phyloP scores from a whole-genome alignment of 2,329 filamentous ascomycete genomes.

The Colletotrichum ledebouriae region DNA sequence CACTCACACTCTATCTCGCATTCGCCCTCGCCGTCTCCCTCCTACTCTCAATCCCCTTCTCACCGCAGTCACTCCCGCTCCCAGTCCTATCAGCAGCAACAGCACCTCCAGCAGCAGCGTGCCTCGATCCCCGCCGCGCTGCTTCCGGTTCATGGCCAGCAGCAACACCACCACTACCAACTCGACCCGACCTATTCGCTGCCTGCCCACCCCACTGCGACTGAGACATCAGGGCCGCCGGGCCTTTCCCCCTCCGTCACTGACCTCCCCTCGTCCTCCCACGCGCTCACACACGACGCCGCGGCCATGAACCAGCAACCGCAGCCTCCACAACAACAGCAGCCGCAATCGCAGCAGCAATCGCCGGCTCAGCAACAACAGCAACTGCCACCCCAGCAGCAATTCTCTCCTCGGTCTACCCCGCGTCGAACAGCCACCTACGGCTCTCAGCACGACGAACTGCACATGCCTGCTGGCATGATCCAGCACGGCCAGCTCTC shows the following conservation, averaged over 20 bases:
- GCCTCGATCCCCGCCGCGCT: slow-evolving; percentile 38
- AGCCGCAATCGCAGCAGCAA: slow-evolving; percentile 51
- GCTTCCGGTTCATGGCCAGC: slow-evolving; percentile 40
- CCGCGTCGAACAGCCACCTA: slow-evolving; percentile 56
- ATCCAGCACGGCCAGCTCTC: slow-evolving; percentile 60
- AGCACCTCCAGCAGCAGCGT: slow-evolving; percentile 30
- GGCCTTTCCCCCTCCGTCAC: slow-evolving; percentile 40
- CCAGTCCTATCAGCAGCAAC: slow-evolving; percentile 22
- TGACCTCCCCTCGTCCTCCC: slow-evolving; percentile 19
- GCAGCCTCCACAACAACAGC: slow-evolving; percentile 15
- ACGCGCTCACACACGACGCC: slow-evolving; percentile 13
- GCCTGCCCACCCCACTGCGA: slow-evolving; percentile 34
- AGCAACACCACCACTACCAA: slow-evolving; percentile 37
- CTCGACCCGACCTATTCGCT: slow-evolving; percentile 31
- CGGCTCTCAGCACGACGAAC: slow-evolving; percentile 63
- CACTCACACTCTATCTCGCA: slow-evolving; percentile 1
- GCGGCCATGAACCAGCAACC: slow-evolving; percentile 42
- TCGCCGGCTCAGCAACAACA: slow-evolving; percentile 49
- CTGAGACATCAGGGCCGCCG: slow-evolving; percentile 39
- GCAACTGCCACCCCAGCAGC: slow-evolving; percentile 47
- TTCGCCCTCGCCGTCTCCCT: slow-evolving; percentile 16
- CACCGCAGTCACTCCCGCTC: slow-evolving; percentile 21
- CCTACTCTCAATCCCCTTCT: slow-evolving; percentile 13
- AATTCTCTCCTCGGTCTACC: slow-evolving; percentile 49
- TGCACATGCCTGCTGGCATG: slow-evolving; percentile 65